These are phyloP conservation scores for Penicillium chermesinum DNA, from an alignment of 495 filamentous ascomycete species.

Conservation along the genomic window DNA sequence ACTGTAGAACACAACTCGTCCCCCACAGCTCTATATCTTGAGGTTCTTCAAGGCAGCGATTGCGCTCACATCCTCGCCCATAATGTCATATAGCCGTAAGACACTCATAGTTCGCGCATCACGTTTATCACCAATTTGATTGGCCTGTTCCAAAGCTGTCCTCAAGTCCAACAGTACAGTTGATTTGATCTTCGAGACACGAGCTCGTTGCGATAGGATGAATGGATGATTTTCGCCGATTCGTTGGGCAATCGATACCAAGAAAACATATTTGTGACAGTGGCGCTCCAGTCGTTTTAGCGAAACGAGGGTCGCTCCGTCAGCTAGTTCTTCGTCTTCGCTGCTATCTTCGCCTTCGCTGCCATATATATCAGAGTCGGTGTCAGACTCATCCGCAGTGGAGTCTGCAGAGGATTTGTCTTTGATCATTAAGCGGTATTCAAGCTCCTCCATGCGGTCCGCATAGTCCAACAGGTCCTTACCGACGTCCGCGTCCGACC, in stretches of 20 bases:
- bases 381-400: slow-evolving; percentile 22
- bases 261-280: slow-evolving; percentile 52
- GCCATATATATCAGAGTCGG: slow-evolving; percentile 34
- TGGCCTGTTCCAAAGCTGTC: slow-evolving; percentile 70
- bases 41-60: slow-evolving; percentile 57
- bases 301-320: slow-evolving; percentile 39
- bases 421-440: slow-evolving; percentile 60
- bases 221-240: slow-evolving; percentile 63
- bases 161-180: slow-evolving; percentile 81
- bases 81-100: slow-evolving; percentile 67
- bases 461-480: slow-evolving; percentile 66
- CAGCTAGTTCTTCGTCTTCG: slow-evolving; percentile 43
- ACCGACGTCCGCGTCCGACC: slow-evolving; percentile 51
- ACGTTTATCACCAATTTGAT: slow-evolving; percentile 46
- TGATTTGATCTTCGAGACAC: slow-evolving; percentile 58
- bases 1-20: slow-evolving; percentile 10
- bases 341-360: slow-evolving; percentile 54
- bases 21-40: slow-evolving; percentile 36
- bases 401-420: slow-evolving; percentile 16
- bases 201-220: slow-evolving; percentile 49
- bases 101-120: slow-evolving; percentile 60
- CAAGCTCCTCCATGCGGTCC: slow-evolving; percentile 66
- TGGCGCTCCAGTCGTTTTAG: slow-evolving; percentile 51
- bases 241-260: slow-evolving; percentile 46
- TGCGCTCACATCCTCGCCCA: slow-evolving; percentile 71